Evolutionary conservation across 371 early-diverging fungal genomes (phyloP), one percentile per base, ranked within the genome.

Genomic region (Cokeromyces recurvatus): DNA sequence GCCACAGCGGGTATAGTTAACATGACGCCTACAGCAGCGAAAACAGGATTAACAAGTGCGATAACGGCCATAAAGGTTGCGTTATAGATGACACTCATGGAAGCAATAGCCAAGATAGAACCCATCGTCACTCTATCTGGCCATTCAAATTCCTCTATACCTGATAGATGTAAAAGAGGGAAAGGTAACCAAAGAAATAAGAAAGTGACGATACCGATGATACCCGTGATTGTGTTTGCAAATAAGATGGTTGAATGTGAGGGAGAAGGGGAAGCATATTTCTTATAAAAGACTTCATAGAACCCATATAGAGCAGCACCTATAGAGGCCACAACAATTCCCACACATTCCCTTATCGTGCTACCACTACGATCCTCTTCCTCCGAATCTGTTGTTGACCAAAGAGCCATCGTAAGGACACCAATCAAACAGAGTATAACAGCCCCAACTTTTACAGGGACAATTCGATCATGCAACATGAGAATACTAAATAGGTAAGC

Each of bases 11-110:
- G 91, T 24, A 89, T 81, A 2, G 91, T 89, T 25, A 88, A 70
- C 89, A 91, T 87, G 12, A 87, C 77, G 22, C 90, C 90, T 11
- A 91, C 81, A 25, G 90, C 82, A 2, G 90, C 91, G 77, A 89
- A 88, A 14, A 88, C 79, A 2, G 91, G 91, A 27, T 79, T 82
- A 12, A 85, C 86, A 21, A 87, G 64, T 1, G 87, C 81, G 51
- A 91, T 84, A 17, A 89, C 79, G 5, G 84, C 77, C 87, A 89
- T 87, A 50, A 85, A 84, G 8, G 82, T 79, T 2, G 79, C 89
- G 52, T 91, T 89, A 61, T 84, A 91, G 9, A 82, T 64, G 11
- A 91, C 72, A 32, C 89, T 90, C 56, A 84, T 76, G 32, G 78
- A 56, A 2, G 85, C 86, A 54, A 85, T 86, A 43, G 69, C 66